Percentiles rank a stretch among this genome's conserved stretches.
Evolutionary conservation across 495 filamentous ascomycete genomes (phyloP).

Genomic region (Penicillium nucicola): DNA sequence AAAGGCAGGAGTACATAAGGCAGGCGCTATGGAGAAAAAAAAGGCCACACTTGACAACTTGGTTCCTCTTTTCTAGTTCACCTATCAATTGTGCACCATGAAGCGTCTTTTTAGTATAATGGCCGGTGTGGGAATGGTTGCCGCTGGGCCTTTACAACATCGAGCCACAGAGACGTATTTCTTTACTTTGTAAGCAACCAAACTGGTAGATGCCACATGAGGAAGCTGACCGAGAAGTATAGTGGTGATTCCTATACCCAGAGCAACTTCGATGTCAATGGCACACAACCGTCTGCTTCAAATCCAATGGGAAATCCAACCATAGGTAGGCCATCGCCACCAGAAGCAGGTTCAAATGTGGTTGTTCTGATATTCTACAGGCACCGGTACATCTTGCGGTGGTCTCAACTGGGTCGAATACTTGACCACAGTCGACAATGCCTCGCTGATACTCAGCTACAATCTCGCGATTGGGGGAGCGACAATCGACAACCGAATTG

Average conservation of each 20-base stretch:
- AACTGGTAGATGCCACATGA: too few relatives aligned
- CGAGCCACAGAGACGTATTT: constrained; percentile 22
- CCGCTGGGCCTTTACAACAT: constrained; percentile 16
- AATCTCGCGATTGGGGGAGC: constrained; percentile 57
- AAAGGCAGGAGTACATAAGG: background rate
- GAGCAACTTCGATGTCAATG: constrained; percentile 63
- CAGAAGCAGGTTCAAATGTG: background rate
- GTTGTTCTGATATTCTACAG: constrained; percentile 10
- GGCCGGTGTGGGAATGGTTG: constrained; percentile 13
- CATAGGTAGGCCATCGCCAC: constrained; percentile 19
- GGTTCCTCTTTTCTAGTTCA: background rate
- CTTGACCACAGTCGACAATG: constrained; percentile 52
- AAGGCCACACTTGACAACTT: too few relatives aligned
- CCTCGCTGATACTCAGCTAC: constrained; percentile 50
- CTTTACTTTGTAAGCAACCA: constrained; percentile 33
- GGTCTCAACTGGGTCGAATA: constrained; percentile 55
- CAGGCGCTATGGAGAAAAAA: background rate
- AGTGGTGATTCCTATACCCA: constrained; percentile 59
- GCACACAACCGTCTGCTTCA: constrained; percentile 52
- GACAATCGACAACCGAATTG: constrained; percentile 49
- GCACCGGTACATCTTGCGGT: constrained; percentile 48
- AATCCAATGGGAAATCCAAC: constrained; percentile 78
- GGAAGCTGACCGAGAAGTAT: background rate
- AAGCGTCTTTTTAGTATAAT: constrained; percentile 15
- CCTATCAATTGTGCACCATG: constrained; percentile 2